phyloP scores from a whole-genome alignment of 208 protist species.

The Leishmania lainsoni region DNA sequence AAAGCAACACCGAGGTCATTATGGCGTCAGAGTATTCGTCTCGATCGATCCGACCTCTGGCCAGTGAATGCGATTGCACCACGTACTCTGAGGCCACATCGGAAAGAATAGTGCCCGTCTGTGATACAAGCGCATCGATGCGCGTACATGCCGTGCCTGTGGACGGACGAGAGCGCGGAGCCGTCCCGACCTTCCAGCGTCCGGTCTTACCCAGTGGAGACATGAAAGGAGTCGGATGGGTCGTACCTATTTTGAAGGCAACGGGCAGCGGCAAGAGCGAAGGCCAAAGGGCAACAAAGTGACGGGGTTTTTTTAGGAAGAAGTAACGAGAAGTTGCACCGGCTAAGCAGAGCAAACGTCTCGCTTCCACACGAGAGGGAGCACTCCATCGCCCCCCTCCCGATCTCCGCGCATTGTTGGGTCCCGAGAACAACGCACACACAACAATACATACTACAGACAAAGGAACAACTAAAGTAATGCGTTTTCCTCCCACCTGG shows the following conservation, averaged over 20 bases:
- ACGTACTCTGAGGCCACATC: background rate
- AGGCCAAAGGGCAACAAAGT: background rate
- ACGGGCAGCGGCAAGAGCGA: background rate
- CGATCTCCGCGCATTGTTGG: background rate
- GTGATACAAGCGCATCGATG: background rate
- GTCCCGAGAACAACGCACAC: background rate
- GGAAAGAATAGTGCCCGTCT: background rate
- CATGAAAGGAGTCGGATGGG: background rate
- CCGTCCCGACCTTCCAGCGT: background rate
- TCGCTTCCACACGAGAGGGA: background rate
- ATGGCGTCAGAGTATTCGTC: background rate
- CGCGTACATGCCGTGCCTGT: background rate
- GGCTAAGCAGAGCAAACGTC: background rate
- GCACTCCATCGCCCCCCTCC: background rate
- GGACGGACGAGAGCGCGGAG: background rate
- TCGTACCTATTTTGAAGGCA: background rate
- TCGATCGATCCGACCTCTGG: background rate
- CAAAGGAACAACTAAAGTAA: background rate
- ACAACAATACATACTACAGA: background rate
- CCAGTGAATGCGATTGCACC: background rate
- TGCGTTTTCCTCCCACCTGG: too few species aligned
- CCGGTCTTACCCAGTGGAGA: too few species aligned
- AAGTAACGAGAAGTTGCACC: background rate
- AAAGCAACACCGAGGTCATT: background rate
- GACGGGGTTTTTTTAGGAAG: background rate